These are phyloP conservation scores for Septoria linicola DNA, from an alignment of 2,329 filamentous ascomycete species.

Conservation along the genomic window DNA sequence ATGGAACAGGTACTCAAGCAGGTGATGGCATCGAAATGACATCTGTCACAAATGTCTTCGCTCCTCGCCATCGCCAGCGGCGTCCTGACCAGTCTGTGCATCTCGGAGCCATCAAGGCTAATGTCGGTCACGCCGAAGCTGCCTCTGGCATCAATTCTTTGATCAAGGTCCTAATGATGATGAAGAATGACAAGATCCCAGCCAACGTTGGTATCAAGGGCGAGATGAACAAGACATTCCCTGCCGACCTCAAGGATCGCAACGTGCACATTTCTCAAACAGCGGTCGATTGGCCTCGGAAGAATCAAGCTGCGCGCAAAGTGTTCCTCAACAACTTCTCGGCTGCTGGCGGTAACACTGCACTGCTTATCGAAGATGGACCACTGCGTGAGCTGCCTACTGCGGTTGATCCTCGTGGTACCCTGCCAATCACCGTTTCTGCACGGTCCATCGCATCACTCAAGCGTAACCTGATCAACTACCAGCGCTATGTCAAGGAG, in stretches of 20 bases:
- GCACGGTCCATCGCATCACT: conserved; percentile 53
- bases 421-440: conserved; percentile 51
- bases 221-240: conserved; percentile 56
- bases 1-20: conserved; percentile 83
- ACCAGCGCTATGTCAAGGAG: conserved; percentile 49
- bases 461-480: conserved; percentile 51
- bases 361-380: conserved; percentile 53
- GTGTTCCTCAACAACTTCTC: conserved; percentile 56
- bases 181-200: conserved; percentile 55
- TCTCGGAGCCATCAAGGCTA: conserved; percentile 57
- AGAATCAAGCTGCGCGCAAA: conserved; percentile 50
- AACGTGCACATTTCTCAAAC: conserved; percentile 54
- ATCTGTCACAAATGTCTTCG: conserved; percentile 67
- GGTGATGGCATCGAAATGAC: conserved; percentile 81
- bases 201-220: conserved; percentile 58
- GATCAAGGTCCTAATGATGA: conserved; percentile 55
- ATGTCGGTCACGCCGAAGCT: conserved; percentile 56
- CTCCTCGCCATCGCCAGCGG: conserved; percentile 53
- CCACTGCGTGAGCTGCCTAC: conserved; percentile 45
- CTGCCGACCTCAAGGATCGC: conserved; percentile 52
- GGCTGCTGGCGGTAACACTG: conserved; percentile 55
- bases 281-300: conserved; percentile 48
- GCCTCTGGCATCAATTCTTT: conserved; percentile 56
- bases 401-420: conserved; percentile 47
- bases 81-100: conserved; percentile 51